Base-by-base conservation (phyloP, 2,329 filamentous ascomycete genomes). In the Colletotrichum tropicale region DNA sequence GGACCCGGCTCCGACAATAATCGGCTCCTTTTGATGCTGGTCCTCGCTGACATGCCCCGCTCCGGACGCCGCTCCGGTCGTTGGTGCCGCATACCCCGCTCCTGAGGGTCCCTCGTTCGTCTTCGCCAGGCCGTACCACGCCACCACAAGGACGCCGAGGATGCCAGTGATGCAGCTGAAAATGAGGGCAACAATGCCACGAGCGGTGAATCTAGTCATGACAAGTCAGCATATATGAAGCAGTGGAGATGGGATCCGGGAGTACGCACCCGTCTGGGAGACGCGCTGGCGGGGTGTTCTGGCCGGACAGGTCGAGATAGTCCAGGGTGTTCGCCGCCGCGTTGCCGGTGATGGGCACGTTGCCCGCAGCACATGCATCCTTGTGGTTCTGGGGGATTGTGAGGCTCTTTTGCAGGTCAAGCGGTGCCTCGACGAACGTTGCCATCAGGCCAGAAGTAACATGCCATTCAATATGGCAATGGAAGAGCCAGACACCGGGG, bases 401-500 rank as follows among this genome's bases (percentile, higher is more conserved):
- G 43, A 93, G 79, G 0, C 83, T 86, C 75, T 89, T 83, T 80
- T 96, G 94, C 0, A 97, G 81, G 21, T 91, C 88, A 5, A 89
- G 81, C 0, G 92, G 93, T 0, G 91, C 89, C 82, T 94, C 93
- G 76, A 94, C 83, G 77, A 95, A 89, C 2, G 91, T 92, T 28
- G 92, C 89, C 5, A 91, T 86, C 4, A 95, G 87, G n/a, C 94
- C 94, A 5, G 91, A 91, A 2, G 89, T 85, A 73, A 94, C 87
- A 81, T 95, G 94, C 93, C 93, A 96, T 81, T 95, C 93, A 69
- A 96, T 93, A 82, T 96, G 94, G 84, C 94, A 96, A 84, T 96
- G 94, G 85, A 96, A 94, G 6, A 94, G 83, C 92, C 92, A 94
- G 26, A 94, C 86, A 48, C 91, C 87, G 87, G 93, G 91, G 78